Percentiles rank a stretch among this genome's conserved stretches.
Evolutionary conservation across 306 rosid genomes (phyloP).

Genomic region (Herpetospermum pedunculosum): DNA sequence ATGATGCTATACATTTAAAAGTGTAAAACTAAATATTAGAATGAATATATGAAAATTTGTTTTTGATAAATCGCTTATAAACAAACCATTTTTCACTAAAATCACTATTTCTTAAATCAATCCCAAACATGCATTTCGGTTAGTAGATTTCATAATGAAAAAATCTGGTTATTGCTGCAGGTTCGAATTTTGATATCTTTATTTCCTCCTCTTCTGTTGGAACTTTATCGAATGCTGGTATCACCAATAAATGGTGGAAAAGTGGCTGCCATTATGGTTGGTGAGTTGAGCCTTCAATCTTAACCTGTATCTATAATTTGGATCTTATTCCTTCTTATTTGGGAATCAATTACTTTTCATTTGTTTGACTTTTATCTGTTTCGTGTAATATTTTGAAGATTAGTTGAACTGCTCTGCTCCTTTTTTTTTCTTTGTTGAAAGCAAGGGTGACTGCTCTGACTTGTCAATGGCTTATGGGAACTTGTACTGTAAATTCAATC

Average conservation of each 20-base stretch:
- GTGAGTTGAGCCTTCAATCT: constrained; percentile 32
- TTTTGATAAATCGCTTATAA: too few relatives aligned
- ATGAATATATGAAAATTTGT: too few relatives aligned
- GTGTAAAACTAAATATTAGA: too few relatives aligned
- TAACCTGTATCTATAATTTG: not conserved
- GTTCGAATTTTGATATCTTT: constrained; percentile 56
- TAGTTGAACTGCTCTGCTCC: not conserved
- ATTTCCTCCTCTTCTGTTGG: constrained; percentile 77
- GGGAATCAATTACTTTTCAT: constrained; percentile 1
- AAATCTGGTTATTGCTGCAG: constrained; percentile 19
- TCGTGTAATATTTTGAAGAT: not conserved
- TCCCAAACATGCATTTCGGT: too few relatives aligned
- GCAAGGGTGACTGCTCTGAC: constrained; percentile 91
- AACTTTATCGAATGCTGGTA: constrained; percentile 57
- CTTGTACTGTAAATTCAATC: constrained; percentile 61
- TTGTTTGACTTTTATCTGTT: not conserved
- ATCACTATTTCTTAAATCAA: too few relatives aligned
- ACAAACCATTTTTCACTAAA: too few relatives aligned
- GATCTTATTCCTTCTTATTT: not conserved
- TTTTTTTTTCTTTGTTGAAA: constrained; percentile 20
- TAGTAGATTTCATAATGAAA: not conserved
- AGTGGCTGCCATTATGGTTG: constrained; percentile 85
- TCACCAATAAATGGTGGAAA: constrained; percentile 70
- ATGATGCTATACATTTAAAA: too few relatives aligned
- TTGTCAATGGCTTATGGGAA: constrained; percentile 96